Conservation (phyloP, 2,329 filamentous ascomycete genomes). For the Leptographium procerum region DNA sequence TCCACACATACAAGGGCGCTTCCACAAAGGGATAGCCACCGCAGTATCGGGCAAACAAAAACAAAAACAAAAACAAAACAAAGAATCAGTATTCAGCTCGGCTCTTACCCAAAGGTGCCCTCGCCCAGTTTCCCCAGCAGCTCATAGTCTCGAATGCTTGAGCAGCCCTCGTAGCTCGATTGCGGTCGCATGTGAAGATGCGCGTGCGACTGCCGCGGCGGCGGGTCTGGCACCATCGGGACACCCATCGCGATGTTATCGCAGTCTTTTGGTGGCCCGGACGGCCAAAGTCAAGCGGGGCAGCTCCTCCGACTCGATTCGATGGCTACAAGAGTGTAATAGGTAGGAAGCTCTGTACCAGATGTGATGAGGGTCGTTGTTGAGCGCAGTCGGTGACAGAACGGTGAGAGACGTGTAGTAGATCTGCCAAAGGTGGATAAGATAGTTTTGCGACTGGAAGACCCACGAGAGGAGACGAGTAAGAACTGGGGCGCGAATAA, state of each 20-base stretch:
- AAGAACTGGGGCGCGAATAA: background rate
- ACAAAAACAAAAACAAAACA: no score
- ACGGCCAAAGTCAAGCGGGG: background rate
- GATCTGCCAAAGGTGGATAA: background rate
- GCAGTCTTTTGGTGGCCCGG: background rate
- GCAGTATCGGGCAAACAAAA: no score
- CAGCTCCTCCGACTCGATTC: background rate
- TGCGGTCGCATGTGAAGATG: constrained; percentile 42
- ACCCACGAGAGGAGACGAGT: background rate
- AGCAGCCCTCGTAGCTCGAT: constrained; percentile 70
- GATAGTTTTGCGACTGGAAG: background rate
- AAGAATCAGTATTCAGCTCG: background rate
- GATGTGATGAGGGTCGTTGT: background rate
- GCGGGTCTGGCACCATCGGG: background rate
- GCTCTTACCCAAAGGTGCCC: constrained; percentile 75
- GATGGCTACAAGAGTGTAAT: background rate
- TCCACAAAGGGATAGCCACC: background rate
- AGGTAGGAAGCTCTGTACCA: background rate
- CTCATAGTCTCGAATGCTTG: constrained; percentile 69
- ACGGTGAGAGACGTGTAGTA: background rate
- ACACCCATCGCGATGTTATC: background rate
- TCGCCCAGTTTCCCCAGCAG: constrained; percentile 78
- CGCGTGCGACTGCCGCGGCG: constrained; percentile 20
- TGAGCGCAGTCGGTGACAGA: background rate
- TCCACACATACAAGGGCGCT: background rate